A percentile compares a stretch with the other conserved stretches of the same genome.
Evolutionary conservation across 2,329 filamentous ascomycete species (phyloP).

Genomic region (Xylaria sp.): DNA sequence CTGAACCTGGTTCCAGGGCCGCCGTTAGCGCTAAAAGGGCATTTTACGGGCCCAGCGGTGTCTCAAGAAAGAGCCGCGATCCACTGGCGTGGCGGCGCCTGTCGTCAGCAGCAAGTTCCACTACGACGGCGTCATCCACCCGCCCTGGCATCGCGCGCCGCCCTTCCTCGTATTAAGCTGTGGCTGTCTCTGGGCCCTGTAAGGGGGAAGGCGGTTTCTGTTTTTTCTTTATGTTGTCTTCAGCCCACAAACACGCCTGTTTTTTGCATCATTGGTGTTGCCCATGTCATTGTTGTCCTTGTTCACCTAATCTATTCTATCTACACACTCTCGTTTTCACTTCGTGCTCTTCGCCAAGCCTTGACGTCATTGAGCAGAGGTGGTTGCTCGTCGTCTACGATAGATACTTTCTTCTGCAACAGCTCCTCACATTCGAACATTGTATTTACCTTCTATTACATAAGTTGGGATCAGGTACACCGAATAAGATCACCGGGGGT

Average conservation of each 20-base stretch:
- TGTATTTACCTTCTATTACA: neutral
- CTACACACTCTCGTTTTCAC: conserved; percentile 1
- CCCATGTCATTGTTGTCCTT: neutral
- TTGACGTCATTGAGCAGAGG: conserved; percentile 14
- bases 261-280: conserved; percentile 3
- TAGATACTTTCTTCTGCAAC: neutral
- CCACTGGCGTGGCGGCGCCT: conserved; percentile 16
- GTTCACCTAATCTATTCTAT: neutral
- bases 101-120: conserved; percentile 21
- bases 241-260: neutral
- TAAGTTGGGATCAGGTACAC: neutral
- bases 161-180: neutral
- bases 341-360: conserved; percentile 18
- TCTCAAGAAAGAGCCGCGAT: conserved; percentile 4
- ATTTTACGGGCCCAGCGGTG: conserved; percentile 11
- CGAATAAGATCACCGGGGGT: neutral
- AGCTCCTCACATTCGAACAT: neutral
- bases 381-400: neutral
- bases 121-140: conserved; percentile 18
- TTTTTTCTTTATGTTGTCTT: conserved; percentile 1
- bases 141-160: neutral
- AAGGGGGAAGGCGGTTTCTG: neutral
- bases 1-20: neutral
- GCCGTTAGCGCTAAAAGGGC: conserved; percentile 4
- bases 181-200: neutral